Evolutionary conservation across 192 early-diverging fungal species (phyloP).

Genomic region (Backusella parvicylindrica): DNA sequence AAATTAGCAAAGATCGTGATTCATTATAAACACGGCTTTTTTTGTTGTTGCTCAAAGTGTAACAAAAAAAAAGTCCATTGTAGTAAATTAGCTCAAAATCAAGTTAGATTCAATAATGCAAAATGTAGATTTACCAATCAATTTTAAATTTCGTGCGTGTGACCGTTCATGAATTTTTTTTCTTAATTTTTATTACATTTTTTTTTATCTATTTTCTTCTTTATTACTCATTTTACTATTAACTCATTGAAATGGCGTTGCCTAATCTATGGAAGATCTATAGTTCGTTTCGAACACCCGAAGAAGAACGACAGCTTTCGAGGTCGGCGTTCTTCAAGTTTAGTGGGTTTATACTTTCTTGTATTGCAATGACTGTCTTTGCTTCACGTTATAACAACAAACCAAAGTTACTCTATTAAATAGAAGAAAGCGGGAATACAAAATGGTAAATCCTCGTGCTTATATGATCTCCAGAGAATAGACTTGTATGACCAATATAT

Average conservation of each 20-base stretch:
- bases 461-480: background rate
- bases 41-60: background rate
- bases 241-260: slow-evolving; percentile 35
- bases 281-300: slow-evolving; percentile 53
- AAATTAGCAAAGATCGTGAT: background rate
- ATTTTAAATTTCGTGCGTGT: background rate
- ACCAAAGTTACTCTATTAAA: slow-evolving; percentile 12
- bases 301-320: slow-evolving; percentile 56
- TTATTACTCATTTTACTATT: background rate
- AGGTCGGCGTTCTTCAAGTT: slow-evolving; percentile 60
- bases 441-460: background rate
- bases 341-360: slow-evolving; percentile 53
- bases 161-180: background rate
- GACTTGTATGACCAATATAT: background rate
- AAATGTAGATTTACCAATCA: background rate
- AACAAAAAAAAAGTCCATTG: background rate
- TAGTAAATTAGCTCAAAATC: background rate
- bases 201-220: background rate
- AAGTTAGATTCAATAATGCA: background rate
- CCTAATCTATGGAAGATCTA: slow-evolving; percentile 58
- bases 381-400: slow-evolving; percentile 26
- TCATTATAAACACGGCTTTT: background rate
- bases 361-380: slow-evolving; percentile 50
- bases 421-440: background rate
- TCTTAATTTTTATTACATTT: background rate